Evolutionary conservation across 805 yeast species (phyloP).

Genomic region (Wickerhamomyces queroliae): DNA sequence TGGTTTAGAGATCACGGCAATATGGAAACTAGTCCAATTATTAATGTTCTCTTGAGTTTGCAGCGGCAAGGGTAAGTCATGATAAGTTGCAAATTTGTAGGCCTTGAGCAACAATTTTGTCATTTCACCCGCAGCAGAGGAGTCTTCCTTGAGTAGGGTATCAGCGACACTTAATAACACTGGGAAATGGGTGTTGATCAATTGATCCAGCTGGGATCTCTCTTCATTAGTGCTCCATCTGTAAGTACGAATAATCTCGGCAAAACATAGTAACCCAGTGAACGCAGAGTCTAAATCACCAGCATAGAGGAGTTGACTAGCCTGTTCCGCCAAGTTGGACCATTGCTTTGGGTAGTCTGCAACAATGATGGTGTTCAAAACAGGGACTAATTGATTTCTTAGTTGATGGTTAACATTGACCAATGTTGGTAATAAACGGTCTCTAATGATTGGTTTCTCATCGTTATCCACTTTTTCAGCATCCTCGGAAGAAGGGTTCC

Average conservation of each 20-base stretch:
- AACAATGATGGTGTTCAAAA: constrained; percentile 44
- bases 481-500: constrained; percentile 41
- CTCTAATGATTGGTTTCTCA: constrained; percentile 72
- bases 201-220: constrained; percentile 45
- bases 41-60: constrained; percentile 46
- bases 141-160: constrained; percentile 35
- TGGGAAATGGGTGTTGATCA: constrained; percentile 59
- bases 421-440: constrained; percentile 61
- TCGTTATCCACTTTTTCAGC: constrained; percentile 45
- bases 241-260: constrained; percentile 63
- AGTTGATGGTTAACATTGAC: constrained; percentile 38
- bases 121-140: constrained; percentile 58
- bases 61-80: constrained; percentile 62
- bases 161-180: constrained; percentile 61
- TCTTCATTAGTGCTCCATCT: constrained; percentile 63
- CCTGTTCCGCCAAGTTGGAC: constrained; percentile 45
- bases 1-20: constrained; percentile 53
- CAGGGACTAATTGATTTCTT: constrained; percentile 42
- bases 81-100: constrained; percentile 71
- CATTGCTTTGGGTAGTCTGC: constrained; percentile 47
- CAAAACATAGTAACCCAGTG: constrained; percentile 65
- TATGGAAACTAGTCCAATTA: constrained; percentile 76
- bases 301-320: constrained; percentile 38
- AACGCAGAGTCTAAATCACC: constrained; percentile 39
- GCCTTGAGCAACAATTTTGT: constrained; percentile 66